A percentile compares a stretch with the other conserved stretches of the same genome.
Conservation (phyloP, 306 rosid species). For the Vigna unguiculata region DNA sequence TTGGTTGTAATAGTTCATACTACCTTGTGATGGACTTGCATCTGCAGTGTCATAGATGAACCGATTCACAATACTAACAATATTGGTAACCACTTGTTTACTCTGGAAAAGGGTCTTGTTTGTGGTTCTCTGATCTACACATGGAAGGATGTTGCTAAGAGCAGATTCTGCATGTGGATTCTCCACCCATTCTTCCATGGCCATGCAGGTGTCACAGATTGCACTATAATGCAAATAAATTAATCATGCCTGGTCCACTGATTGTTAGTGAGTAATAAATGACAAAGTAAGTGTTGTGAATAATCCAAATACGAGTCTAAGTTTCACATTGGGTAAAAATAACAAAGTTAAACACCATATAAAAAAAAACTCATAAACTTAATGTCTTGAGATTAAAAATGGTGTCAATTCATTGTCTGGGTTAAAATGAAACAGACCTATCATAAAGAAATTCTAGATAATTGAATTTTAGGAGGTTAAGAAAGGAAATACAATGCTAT, state of each 20-base stretch:
- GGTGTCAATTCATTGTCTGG: no score
- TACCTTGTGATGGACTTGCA: constrained; percentile 53
- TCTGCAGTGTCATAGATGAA: constrained; percentile 74
- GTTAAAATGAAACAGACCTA: no score
- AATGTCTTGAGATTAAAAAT: no score
- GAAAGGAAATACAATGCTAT: not conserved
- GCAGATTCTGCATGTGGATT: constrained; percentile 88
- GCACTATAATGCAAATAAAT: constrained; percentile 56
- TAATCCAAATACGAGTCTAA: no score
- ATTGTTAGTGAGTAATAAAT: not conserved
- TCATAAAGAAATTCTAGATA: not conserved
- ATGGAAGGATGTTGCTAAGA: constrained; percentile 85
- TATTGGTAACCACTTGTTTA: constrained; percentile 68
- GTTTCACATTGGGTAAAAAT: no score
- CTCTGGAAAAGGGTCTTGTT: constrained; percentile 81
- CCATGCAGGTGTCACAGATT: constrained; percentile 86
- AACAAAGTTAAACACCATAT: no score
- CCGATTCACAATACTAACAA: constrained; percentile 69
- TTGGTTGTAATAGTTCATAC: constrained; percentile 67
- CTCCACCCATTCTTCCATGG: constrained; percentile 95
- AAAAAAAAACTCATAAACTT: no score
- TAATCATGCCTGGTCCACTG: not conserved
- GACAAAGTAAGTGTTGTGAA: not conserved
- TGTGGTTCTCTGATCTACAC: constrained; percentile 85
- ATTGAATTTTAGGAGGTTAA: not conserved